Evolutionary conservation across 176 grass and related monocot genomes (phyloP).

Genomic region (Canna indica): DNA sequence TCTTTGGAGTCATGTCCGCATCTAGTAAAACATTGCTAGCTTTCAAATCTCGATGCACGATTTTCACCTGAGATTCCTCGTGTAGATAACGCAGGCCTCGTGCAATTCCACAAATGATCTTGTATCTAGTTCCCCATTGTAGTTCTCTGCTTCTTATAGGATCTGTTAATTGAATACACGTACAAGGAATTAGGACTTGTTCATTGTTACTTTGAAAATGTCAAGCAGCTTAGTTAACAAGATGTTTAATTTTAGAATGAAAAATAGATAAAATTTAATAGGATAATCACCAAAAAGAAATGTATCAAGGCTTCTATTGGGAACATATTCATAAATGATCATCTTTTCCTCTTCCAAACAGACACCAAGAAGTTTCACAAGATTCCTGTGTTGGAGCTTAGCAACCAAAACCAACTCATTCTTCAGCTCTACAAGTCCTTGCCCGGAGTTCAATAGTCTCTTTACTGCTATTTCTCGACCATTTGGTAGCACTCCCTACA

Average conservation of each 20-base stretch:
- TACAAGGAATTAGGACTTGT: not conserved
- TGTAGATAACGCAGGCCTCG: conserved; percentile 47
- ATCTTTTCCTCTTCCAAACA: conserved; percentile 26
- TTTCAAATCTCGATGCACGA: conserved; percentile 43
- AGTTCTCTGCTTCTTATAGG: not conserved
- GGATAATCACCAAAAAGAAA: conserved; percentile 44
- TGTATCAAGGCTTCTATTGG: conserved; percentile 76
- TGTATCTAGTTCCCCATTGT: conserved; percentile 21
- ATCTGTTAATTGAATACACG: conserved; percentile 2
- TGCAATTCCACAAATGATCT: conserved; percentile 35
- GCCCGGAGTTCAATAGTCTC: conserved; percentile 6
- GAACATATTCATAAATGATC: conserved; percentile 53
- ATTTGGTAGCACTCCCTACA: conserved; percentile 24
- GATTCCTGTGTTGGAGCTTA: conserved; percentile 29
- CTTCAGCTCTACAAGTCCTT: conserved; percentile 3
- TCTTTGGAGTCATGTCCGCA: conserved; percentile 38
- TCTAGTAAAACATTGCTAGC: conserved; percentile 39
- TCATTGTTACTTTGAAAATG: too few species aligned
- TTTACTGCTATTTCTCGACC: conserved; percentile 15
- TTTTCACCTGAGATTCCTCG: conserved; percentile 36
- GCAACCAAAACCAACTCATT: conserved; percentile 11
- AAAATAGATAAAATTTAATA: not conserved
- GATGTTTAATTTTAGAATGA: not conserved
- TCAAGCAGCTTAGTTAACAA: not conserved
- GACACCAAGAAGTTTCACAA: conserved; percentile 22